These are phyloP conservation scores for Asclepias syriaca DNA, from an alignment of 257 asterid species.

Conservation along the genomic window DNA sequence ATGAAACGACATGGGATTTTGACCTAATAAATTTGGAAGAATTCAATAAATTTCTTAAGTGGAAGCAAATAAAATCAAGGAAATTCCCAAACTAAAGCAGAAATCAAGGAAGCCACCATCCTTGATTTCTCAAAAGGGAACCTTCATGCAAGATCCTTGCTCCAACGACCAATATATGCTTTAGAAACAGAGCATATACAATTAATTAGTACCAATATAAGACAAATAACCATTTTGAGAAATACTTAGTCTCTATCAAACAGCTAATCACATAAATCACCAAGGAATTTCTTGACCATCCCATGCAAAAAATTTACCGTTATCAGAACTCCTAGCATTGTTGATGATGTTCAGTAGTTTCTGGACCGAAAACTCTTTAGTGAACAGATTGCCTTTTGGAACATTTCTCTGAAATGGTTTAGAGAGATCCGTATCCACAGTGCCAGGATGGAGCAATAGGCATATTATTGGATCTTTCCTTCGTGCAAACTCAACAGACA, in stretches of 20 bases:
- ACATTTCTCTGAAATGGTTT: constrained; percentile 82
- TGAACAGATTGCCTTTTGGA: constrained; percentile 70
- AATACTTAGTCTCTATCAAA: neutral
- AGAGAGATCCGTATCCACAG: constrained; percentile 92
- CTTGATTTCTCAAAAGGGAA: no score
- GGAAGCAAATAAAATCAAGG: no score
- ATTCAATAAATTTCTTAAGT: no score
- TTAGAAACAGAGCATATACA: no score
- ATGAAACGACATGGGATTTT: no score
- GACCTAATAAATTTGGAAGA: no score
- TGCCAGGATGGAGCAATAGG: constrained; percentile 93
- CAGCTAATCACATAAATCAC: constrained; percentile 21
- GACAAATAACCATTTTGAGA: neutral
- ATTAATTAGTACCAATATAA: no score
- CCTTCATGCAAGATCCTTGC: no score
- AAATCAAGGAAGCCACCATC: no score
- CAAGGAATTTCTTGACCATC: constrained; percentile 90
- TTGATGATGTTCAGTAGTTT: constrained; percentile 61
- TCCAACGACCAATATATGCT: no score
- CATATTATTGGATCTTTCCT: constrained; percentile 75
- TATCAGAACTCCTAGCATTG: constrained; percentile 54
- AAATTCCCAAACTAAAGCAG: no score
- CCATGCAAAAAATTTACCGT: constrained; percentile 93
- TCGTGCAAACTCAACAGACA: constrained; percentile 65
- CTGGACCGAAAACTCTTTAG: constrained; percentile 75